phyloP scores from a whole-genome alignment of 1,139 yeast genomes.

The Ashbya aceris region DNA sequence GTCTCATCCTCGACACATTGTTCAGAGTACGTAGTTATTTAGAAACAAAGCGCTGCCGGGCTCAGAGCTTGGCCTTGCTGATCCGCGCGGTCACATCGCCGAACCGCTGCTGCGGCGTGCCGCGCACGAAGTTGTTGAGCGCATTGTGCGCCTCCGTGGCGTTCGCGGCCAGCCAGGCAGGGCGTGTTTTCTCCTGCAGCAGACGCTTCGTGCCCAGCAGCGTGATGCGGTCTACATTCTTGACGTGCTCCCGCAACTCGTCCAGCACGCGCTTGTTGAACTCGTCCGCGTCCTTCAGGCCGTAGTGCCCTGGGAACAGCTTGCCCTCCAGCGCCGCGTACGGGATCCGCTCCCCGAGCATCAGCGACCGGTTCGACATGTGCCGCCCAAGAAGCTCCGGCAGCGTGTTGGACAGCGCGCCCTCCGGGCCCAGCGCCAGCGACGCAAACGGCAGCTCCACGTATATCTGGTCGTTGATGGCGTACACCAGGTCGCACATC shows the following conservation, averaged over 20 bases:
- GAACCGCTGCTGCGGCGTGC: constrained; percentile 68
- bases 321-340: constrained; percentile 59
- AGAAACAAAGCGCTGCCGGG: not conserved
- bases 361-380: constrained; percentile 62
- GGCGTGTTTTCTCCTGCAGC: constrained; percentile 1
- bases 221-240: constrained; percentile 48
- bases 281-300: constrained; percentile 40
- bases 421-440: constrained; percentile 79
- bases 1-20: too few species aligned
- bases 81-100: constrained; percentile 45
- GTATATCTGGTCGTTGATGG: constrained; percentile 52
- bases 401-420: constrained; percentile 63
- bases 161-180: too few species aligned
- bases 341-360: constrained; percentile 56
- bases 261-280: constrained; percentile 48
- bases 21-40: too few species aligned
- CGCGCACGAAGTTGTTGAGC: constrained; percentile 58
- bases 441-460: constrained; percentile 72
- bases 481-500: constrained; percentile 68
- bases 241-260: constrained; percentile 39
- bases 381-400: constrained; percentile 67
- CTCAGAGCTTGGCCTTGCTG: constrained; percentile 28
- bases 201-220: constrained; percentile 56
- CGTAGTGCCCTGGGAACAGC: constrained; percentile 50
- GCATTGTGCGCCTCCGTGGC: constrained; percentile 34